Evolutionary conservation across 2,329 filamentous ascomycete genomes (phyloP), one percentile per base, ranked within the genome.

Genomic region (Trichophyton benhamiae): DNA sequence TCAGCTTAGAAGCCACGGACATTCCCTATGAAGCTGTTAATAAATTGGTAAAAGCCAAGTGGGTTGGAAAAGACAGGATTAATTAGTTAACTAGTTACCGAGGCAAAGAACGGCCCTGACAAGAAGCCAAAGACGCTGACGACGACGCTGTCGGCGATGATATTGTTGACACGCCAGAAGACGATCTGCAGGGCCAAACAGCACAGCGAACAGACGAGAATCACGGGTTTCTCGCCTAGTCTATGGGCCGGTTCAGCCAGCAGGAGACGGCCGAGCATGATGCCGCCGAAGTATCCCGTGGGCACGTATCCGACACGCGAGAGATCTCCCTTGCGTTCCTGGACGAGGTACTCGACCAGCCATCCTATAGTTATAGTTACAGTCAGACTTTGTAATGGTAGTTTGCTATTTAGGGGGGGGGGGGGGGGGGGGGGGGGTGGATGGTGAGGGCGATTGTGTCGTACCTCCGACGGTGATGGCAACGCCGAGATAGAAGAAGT

Each of bases 401-500:
- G 33, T 22, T 11, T 48, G n/a, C 8, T 20, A 6, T 25, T 61
- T 59, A 5, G 20, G 9, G 1, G 30, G 15, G n/a, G n/a, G n/a
- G n/a, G n/a, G n/a, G n/a, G n/a, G n/a, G n/a, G n/a, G n/a, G n/a
- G n/a, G n/a, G n/a, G n/a, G n/a, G n/a, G n/a, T n/a, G n/a, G n/a
- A n/a, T n/a, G n/a, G n/a, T n/a, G n/a, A n/a, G n/a, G n/a, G 57
- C 2, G 38, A 38, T 42, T 3, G n/a, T 3, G 0, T 66, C 2
- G 0, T 66, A 70, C 89, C 89, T 17, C 87, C 86, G 1, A 91
- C 76, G 0, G 83, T 84, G 9, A 77, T 75, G 62, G 95, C 90
- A 4, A 83, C 80, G 3, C 90, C 90, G 0, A 92, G 86, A 68
- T 95, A 95, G 7, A 84, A 83, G 3, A 95, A 79, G 13, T 95